Evolutionary conservation across 208 protist species (phyloP).

Genomic region (Trypanosoma theileri): DNA sequence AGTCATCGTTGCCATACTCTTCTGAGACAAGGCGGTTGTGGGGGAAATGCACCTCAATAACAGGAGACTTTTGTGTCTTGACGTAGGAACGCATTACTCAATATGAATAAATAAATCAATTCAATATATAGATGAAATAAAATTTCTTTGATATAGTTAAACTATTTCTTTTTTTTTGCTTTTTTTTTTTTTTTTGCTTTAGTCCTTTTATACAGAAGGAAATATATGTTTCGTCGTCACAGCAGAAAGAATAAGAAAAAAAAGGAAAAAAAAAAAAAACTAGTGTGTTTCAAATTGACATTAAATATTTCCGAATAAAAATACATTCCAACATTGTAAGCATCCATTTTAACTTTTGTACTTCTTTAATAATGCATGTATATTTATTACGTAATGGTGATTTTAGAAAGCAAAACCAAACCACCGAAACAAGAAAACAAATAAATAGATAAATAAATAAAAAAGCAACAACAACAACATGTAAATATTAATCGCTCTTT

Average conservation of each 20-base stretch:
- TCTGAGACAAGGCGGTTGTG: constrained; percentile 43
- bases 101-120: constrained; percentile 19
- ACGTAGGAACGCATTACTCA: constrained; percentile 6
- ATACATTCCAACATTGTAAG: no score
- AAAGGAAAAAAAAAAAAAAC: no score
- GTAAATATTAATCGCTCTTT: not conserved
- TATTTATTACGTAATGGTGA: no score
- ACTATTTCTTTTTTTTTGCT: not conserved
- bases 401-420: no score
- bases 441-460: not conserved
- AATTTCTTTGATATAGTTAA: not conserved
- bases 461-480: no score
- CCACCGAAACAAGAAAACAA: constrained; percentile 25
- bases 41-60: constrained; percentile 59
- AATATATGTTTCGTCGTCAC: no score
- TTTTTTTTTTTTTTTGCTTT: constrained; percentile 8
- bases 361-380: no score
- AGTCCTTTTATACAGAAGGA: no score
- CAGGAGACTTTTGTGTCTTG: constrained; percentile 6
- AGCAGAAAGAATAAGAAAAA: no score
- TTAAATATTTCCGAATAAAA: no score
- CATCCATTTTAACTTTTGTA: no score
- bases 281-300: no score
- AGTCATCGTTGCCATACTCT: constrained; percentile 49
- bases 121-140: constrained; percentile 6